Conservation (phyloP, 116 monocot species). For the Iris pallida region DNA sequence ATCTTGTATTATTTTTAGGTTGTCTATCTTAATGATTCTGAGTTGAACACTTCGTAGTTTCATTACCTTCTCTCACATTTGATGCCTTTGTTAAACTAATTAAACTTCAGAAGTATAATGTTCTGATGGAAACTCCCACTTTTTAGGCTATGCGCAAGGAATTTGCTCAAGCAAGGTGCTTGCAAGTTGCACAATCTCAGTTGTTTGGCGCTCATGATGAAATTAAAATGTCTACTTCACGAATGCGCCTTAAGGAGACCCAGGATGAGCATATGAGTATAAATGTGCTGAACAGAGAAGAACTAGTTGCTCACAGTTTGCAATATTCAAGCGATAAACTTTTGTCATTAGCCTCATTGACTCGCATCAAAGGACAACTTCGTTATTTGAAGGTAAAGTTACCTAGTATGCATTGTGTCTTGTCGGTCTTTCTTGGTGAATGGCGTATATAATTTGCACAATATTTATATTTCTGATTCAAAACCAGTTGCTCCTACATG, state of each 20-base stretch:
- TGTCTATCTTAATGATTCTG: not conserved
- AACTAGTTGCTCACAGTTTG: slow-evolving; percentile 52
- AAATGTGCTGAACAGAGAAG: slow-evolving; percentile 67
- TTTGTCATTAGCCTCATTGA: slow-evolving; percentile 47
- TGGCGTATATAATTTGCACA: not conserved
- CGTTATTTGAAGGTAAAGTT: slow-evolving; percentile 78
- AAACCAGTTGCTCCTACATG: not conserved
- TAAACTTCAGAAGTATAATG: no score
- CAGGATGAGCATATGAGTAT: slow-evolving; percentile 61
- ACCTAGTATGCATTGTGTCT: not conserved
- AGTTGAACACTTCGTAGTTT: not conserved
- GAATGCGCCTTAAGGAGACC: slow-evolving; percentile 66
- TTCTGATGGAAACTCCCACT: not conserved
- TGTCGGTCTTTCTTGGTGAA: not conserved
- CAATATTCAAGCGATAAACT: slow-evolving; percentile 88
- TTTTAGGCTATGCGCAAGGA: slow-evolving; percentile 92
- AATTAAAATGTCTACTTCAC: slow-evolving; percentile 69
- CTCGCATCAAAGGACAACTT: slow-evolving; percentile 78
- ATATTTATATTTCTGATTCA: slow-evolving; percentile 1
- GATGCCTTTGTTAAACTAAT: no score
- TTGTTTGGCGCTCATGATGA: slow-evolving; percentile 83
- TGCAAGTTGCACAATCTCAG: slow-evolving; percentile 79
- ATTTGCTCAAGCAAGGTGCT: slow-evolving; percentile 63
- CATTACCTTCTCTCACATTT: not conserved
- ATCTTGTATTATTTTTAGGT: no score